phyloP scores from a whole-genome alignment of 345 rosid species.

The Salix udensis region DNA sequence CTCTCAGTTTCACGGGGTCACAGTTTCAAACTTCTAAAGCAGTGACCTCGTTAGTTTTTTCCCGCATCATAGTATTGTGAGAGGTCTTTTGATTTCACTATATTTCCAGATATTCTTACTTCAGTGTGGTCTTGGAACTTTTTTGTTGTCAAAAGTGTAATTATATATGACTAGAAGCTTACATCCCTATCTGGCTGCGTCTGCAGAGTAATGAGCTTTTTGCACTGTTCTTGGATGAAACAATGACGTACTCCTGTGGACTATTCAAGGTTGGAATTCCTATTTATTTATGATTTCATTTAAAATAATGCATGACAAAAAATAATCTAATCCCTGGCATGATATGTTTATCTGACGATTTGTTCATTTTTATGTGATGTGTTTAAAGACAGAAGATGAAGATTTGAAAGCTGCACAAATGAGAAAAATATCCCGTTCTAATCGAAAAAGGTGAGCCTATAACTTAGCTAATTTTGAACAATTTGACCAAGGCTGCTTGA shows the following conservation, averaged over 20 bases:
- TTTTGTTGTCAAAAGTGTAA: not conserved
- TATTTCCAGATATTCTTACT: too few species aligned
- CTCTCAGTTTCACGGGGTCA: not conserved
- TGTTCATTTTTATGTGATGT: not conserved
- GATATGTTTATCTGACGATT: not conserved
- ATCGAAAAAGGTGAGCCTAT: constrained; percentile 61
- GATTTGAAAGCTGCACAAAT: constrained; percentile 68
- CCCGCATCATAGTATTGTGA: not conserved
- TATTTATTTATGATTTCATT: not conserved
- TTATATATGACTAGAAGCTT: constrained; percentile 1
- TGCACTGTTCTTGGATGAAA: constrained; percentile 72
- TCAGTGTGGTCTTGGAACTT: not conserved
- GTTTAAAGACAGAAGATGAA: constrained; percentile 53
- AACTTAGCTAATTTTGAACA: not conserved
- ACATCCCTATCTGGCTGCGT: not conserved
- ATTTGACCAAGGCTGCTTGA: not conserved
- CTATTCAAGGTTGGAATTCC: constrained; percentile 60
- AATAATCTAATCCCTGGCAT: not conserved
- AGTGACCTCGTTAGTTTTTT: not conserved
- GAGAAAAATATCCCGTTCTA: constrained; percentile 62
- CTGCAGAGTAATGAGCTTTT: constrained; percentile 79
- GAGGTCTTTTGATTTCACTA: not conserved
- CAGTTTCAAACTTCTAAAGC: not conserved
- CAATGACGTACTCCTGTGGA: constrained; percentile 84
- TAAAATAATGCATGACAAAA: not conserved